Conservation (phyloP, 176 grass and related monocot species). For the Alopecurus myosuroides region DNA sequence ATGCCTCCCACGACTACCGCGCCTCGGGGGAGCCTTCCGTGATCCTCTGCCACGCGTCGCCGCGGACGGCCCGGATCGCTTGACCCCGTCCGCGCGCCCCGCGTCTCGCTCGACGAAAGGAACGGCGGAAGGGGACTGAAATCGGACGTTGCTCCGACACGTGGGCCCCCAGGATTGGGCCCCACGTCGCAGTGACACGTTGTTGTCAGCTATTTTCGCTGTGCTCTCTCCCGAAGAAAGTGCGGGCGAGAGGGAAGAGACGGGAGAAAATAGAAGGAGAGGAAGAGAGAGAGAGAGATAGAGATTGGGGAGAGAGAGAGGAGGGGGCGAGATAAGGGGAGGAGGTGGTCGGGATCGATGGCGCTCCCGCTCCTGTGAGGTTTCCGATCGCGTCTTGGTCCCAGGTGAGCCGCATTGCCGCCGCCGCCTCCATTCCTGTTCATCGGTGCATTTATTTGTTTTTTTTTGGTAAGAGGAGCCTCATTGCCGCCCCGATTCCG, state of each 20-base stretch:
- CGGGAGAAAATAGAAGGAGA: background rate
- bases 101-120: background rate
- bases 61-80: slow-evolving; percentile 18
- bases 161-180: background rate
- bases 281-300: background rate
- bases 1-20: slow-evolving; percentile 28
- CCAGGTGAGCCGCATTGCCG: slow-evolving; percentile 45
- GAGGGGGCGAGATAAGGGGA: background rate
- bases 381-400: background rate
- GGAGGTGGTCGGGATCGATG: background rate
- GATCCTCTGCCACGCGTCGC: background rate
- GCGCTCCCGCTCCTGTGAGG: slow-evolving; percentile 8
- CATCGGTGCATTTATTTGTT: background rate
- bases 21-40: too few species aligned
- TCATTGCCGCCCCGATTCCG: background rate
- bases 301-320: background rate
- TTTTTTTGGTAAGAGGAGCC: background rate
- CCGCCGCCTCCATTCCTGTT: background rate
- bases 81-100: slow-evolving; percentile 16
- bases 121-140: background rate
- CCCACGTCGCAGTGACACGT: background rate
- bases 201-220: slow-evolving; percentile 11
- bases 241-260: slow-evolving; percentile 30
- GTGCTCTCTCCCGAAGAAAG: slow-evolving; percentile 7
- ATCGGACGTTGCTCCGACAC: slow-evolving; percentile 9